Conservation (phyloP, 495 filamentous ascomycete genomes). For the Penicillium steckii region DNA sequence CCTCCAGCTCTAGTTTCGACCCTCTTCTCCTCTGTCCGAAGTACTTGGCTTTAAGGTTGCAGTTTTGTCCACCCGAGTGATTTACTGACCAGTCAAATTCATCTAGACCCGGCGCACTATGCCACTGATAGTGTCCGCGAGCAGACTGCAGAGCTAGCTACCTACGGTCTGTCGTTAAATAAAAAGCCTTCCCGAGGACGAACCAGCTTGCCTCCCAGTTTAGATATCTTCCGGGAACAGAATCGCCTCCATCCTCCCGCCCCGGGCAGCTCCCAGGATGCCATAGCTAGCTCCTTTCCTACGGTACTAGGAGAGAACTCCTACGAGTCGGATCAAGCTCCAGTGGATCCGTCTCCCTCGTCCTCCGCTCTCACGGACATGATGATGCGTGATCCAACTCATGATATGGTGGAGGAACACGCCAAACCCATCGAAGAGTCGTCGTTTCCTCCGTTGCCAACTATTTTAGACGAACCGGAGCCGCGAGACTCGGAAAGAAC, state of each 20-base stretch:
- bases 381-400: slow-evolving; percentile 61
- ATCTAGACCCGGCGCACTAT: slow-evolving; percentile 66
- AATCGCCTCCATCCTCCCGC: slow-evolving; percentile 1
- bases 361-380: slow-evolving; percentile 62
- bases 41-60: background rate
- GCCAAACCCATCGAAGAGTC: slow-evolving; percentile 17
- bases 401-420: slow-evolving; percentile 27
- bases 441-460: slow-evolving; percentile 17
- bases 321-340: slow-evolving; percentile 8
- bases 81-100: slow-evolving; percentile 34
- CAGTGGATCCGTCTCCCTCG: slow-evolving; percentile 8
- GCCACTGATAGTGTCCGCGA: slow-evolving; percentile 77
- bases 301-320: slow-evolving; percentile 8
- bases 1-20: background rate
- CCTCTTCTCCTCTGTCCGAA: background rate
- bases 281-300: slow-evolving; percentile 11
- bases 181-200: slow-evolving; percentile 36
- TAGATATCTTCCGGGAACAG: slow-evolving; percentile 35
- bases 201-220: slow-evolving; percentile 29
- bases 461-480: slow-evolving; percentile 18
- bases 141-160: slow-evolving; percentile 88
- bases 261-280: slow-evolving; percentile 14
- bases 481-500: slow-evolving; percentile 39
- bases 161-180: slow-evolving; percentile 66
- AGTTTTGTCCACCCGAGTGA: background rate